A percentile compares a stretch with the other conserved stretches of the same genome.
Evolutionary conservation across 2,329 filamentous ascomycete genomes (phyloP).

Genomic region (Talaromyces rugulosus): DNA sequence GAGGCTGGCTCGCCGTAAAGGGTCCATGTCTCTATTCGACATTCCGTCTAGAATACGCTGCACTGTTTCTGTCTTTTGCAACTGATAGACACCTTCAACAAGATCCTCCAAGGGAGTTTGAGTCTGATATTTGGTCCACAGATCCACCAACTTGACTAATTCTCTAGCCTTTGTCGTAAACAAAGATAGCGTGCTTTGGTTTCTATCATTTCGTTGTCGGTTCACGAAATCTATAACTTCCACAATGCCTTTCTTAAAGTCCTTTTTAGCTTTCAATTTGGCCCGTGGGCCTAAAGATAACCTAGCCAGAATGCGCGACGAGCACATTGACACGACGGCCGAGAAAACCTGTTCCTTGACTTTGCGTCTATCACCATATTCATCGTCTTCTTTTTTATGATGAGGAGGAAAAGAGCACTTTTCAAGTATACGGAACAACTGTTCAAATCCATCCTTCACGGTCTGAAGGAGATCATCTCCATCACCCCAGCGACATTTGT

Average conservation of each 20-base stretch:
- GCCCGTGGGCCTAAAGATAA: slow-evolving; percentile 17
- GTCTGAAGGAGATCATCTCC: slow-evolving; percentile 18
- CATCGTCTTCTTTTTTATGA: background rate
- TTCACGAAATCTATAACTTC: background rate
- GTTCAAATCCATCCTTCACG: background rate
- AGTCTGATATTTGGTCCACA: slow-evolving; percentile 24
- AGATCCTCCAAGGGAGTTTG: slow-evolving; percentile 20
- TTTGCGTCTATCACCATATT: background rate
- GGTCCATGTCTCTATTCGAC: slow-evolving; percentile 17
- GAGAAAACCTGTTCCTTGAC: slow-evolving; percentile 17
- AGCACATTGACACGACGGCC: slow-evolving; percentile 30
- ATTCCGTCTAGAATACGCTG: slow-evolving; percentile 18
- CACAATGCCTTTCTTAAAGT: background rate
- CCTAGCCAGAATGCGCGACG: slow-evolving; percentile 24
- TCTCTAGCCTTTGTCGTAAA: slow-evolving; percentile 20
- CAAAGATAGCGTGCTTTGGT: background rate
- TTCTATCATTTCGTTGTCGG: slow-evolving; percentile 4
- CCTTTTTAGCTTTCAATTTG: background rate
- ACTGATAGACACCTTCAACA: slow-evolving; percentile 24
- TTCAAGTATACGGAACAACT: slow-evolving; percentile 1
- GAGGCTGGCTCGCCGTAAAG: slow-evolving; percentile 16
- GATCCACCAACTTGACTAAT: slow-evolving; percentile 19
- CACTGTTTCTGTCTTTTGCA: slow-evolving; percentile 18
- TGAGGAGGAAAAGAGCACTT: background rate
- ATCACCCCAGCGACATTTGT: slow-evolving; percentile 19